A percentile compares a stretch with the other conserved stretches of the same genome.
These are phyloP conservation scores for Coemansia sp. DNA, from an alignment of 192 early-diverging fungal species.

Conservation along the genomic window DNA sequence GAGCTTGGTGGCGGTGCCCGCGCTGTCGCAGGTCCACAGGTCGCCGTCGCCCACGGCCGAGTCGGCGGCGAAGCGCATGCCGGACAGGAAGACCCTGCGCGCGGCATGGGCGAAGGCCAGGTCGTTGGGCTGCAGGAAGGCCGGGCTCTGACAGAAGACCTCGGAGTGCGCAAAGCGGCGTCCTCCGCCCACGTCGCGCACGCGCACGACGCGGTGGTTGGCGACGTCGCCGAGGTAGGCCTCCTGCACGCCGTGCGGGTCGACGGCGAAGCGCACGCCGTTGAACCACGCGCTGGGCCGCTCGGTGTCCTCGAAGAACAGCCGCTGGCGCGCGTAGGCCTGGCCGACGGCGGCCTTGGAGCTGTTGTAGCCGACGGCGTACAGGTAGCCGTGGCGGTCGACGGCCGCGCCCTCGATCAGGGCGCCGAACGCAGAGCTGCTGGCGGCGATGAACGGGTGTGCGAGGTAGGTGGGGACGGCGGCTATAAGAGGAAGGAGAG, in stretches of 20 bases:
- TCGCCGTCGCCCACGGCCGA: slow-evolving; percentile 49
- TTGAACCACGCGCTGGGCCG: slow-evolving; percentile 46
- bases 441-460: slow-evolving; percentile 25
- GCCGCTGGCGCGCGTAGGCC: slow-evolving; percentile 14
- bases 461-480: slow-evolving; percentile 21
- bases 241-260: slow-evolving; percentile 24
- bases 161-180: slow-evolving; percentile 12
- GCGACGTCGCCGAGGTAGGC: slow-evolving; percentile 48
- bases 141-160: slow-evolving; percentile 30
- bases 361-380: slow-evolving; percentile 51
- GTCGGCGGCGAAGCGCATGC: slow-evolving; percentile 50
- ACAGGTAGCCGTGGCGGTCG: slow-evolving; percentile 54
- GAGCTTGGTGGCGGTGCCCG: slow-evolving; percentile 42
- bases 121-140: slow-evolving; percentile 58
- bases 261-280: slow-evolving; percentile 51
- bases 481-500: too few species aligned
- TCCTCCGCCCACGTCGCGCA: slow-evolving; percentile 20
- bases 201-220: slow-evolving; percentile 44
- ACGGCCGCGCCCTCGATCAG: slow-evolving; percentile 61
- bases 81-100: slow-evolving; percentile 43
- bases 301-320: slow-evolving; percentile 28
- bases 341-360: slow-evolving; percentile 12
- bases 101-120: slow-evolving; percentile 51
- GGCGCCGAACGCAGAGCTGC: slow-evolving; percentile 48
- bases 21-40: slow-evolving; percentile 55